Percentiles rank a stretch among this genome's conserved stretches.
Evolutionary conservation across 176 grass and related monocot species (phyloP).

Genomic region (Saccharum officinarum): DNA sequence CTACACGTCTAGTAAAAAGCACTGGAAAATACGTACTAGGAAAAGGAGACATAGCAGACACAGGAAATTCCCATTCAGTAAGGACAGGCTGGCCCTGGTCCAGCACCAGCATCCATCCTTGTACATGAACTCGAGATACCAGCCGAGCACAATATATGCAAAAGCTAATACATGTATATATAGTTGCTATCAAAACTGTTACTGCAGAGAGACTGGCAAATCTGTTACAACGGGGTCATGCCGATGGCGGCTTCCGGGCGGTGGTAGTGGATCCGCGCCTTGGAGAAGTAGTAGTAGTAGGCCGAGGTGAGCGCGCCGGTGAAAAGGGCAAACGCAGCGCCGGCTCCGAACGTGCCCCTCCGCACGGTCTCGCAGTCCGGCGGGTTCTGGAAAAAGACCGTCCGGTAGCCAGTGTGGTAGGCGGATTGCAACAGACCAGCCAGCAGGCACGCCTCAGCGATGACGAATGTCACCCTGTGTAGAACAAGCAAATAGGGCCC

Average conservation of each 20-base stretch:
- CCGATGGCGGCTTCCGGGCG: constrained; percentile 53
- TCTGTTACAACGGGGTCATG: constrained; percentile 52
- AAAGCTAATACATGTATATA: background rate
- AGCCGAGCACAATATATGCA: background rate
- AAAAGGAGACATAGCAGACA: background rate
- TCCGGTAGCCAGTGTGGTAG: constrained; percentile 80
- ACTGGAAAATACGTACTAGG: background rate
- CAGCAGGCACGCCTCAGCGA: constrained; percentile 74
- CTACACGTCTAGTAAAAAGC: background rate
- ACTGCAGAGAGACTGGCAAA: background rate
- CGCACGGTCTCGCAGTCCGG: constrained; percentile 67
- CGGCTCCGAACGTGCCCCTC: constrained; percentile 70
- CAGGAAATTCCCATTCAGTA: background rate
- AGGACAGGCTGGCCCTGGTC: background rate
- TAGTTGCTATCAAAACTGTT: constrained; percentile 38
- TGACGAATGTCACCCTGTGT: constrained; percentile 73
- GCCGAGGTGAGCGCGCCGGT: constrained; percentile 63
- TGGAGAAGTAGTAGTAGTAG: constrained; percentile 77
- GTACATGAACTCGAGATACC: constrained; percentile 5
- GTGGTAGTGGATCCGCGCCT: constrained; percentile 29
- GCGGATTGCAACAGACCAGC: constrained; percentile 73
- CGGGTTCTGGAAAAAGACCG: constrained; percentile 44
- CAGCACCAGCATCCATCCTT: background rate
- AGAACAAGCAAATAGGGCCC: constrained; percentile 6
- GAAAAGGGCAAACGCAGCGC: constrained; percentile 71